phyloP scores from a whole-genome alignment of 805 yeast genomes.

The Nakazawaea anatomiae region DNA sequence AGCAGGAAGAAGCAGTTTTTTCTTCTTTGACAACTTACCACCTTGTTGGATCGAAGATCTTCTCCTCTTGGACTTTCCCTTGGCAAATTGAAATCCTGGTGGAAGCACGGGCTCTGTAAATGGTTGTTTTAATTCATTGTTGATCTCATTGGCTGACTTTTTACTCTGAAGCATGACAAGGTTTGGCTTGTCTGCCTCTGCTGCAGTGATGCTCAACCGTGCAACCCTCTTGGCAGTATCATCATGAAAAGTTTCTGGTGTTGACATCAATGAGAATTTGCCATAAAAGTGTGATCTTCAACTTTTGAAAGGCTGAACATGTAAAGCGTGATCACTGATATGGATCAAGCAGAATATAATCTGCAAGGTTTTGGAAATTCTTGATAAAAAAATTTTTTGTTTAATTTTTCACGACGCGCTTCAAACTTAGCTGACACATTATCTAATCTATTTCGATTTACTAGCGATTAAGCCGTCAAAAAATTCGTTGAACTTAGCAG shows the following conservation, averaged over 20 bases:
- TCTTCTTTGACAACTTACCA: constrained; percentile 20
- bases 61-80: constrained; percentile 22
- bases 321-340: too few species aligned
- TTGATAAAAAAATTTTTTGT: background rate
- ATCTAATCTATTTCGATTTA: background rate
- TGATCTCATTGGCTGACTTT: too few species aligned
- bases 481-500: constrained; percentile 3
- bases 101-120: background rate
- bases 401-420: background rate
- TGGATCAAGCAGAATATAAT: too few species aligned
- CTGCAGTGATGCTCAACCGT: constrained; percentile 22
- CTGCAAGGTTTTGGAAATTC: too few species aligned
- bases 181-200: constrained; percentile 2
- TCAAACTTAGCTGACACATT: background rate
- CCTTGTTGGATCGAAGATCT: constrained; percentile 30
- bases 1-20: constrained; percentile 25
- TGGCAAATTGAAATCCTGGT: background rate
- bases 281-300: too few species aligned
- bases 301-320: too few species aligned
- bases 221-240: constrained; percentile 21
- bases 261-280: background rate
- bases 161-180: background rate
- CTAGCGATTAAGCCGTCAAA: background rate
- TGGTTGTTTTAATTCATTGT: background rate
- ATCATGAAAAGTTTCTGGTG: constrained; percentile 6